These are phyloP conservation scores for Geosmithia putterillii DNA, from an alignment of 2,329 filamentous ascomycete genomes.

Conservation along the genomic window DNA sequence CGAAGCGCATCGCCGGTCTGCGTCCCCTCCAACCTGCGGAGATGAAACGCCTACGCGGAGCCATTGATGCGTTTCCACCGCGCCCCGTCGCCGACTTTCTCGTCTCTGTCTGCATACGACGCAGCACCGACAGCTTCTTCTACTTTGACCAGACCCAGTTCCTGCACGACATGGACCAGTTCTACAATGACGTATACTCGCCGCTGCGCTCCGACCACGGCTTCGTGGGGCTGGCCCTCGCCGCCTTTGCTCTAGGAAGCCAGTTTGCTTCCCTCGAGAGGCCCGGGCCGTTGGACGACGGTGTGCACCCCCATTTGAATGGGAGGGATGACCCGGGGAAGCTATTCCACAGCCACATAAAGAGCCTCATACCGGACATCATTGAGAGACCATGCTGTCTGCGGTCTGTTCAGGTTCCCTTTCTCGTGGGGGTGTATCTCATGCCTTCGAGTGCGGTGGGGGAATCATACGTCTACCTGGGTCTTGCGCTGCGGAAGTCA, in stretches of 20 bases:
- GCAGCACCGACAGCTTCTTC: constrained; percentile 14
- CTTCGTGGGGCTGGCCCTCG: constrained; percentile 14
- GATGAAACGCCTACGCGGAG: constrained; percentile 8
- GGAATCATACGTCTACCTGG: constrained; percentile 18
- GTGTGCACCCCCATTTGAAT: too few relatives aligned
- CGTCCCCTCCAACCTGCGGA: constrained; percentile 7
- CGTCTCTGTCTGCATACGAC: constrained; percentile 13
- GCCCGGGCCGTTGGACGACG: too few relatives aligned
- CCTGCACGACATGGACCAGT: constrained; percentile 10
- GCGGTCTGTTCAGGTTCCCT: constrained; percentile 17
- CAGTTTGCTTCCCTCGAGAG: constrained; percentile 19
- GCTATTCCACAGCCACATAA: constrained; percentile 16
- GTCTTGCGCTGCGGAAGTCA: constrained; percentile 14
- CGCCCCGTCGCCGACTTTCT: constrained; percentile 14
- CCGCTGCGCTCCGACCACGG: constrained; percentile 9
- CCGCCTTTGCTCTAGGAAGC: constrained; percentile 16
- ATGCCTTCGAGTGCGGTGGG: constrained; percentile 19
- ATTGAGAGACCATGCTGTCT: constrained; percentile 18
- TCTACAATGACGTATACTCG: constrained; percentile 10
- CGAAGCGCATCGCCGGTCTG: constrained; percentile 5
- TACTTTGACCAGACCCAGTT: constrained; percentile 16
- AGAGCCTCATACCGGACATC: constrained; percentile 16
- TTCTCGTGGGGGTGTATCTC: constrained; percentile 19
- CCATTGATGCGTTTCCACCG: constrained; percentile 12
- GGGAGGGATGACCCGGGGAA: constrained; percentile 12